Evolutionary conservation across 2,329 filamentous ascomycete genomes (phyloP), one percentile per base, ranked within the genome.

Genomic region (Calonectria naviculata): DNA sequence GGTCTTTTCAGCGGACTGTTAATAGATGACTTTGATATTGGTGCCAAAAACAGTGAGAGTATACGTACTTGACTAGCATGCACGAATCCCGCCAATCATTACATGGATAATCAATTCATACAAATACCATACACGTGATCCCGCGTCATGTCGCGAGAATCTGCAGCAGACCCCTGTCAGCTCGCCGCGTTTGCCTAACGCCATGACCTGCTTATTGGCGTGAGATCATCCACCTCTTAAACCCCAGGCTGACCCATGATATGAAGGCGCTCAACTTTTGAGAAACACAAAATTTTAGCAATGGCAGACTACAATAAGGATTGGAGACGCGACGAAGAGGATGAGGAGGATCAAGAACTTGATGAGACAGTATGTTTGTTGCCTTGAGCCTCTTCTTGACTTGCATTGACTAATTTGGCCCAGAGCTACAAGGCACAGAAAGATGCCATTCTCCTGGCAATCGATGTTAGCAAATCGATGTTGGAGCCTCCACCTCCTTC

Each of bases 391-490:
- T 56, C 41, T 29, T 62, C 24, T 44, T 60, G 21, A 26, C 26
- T 44, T 61, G 74, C 65, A 65, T 49, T 52, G 38, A 41, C 68
- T 47, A 65, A 79, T 71, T 47, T 54, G 70, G 56, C 38, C 13
- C 76, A 96, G 95, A 92, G 91, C 83, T 99, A 97, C 86, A 97
- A 95, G 85, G 89, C 93, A 1, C 93, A 95, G 80, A 98, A 98
- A 85, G 97, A 99, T 91, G 97, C 97, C n/a, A 90, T 98, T n/a
- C 88, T 99, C 28, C 96, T 99, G 81, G 96, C 95, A 17, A 98
- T 99, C 78, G 93, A 98, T 78, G 89, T 98, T 80, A 98, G 94
- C 87, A 84, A 91, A 42, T 95, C 95, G 0, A 99, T 98, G 96
- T 86, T 98, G 73, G 85, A 86, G 75, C 85, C 86, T 47, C 94